These are phyloP conservation scores for Davidsoniella neocaledoniae DNA, from an alignment of 2,329 filamentous ascomycete species.

Conservation along the genomic window DNA sequence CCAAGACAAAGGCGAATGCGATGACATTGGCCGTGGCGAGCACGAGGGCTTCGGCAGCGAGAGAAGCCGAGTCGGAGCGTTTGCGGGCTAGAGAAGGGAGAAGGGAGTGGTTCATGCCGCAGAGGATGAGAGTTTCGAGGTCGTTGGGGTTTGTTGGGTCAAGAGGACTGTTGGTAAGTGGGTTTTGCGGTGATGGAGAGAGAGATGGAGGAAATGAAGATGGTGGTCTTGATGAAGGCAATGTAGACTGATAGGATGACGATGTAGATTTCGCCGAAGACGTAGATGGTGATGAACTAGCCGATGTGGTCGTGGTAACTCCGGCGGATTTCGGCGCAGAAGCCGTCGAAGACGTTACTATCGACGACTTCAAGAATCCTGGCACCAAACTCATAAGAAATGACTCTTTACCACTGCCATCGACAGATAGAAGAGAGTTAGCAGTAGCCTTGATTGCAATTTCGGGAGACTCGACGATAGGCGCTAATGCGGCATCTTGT, in stretches of 20 bases:
- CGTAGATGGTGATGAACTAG: too few species aligned
- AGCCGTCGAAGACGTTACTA: too few species aligned
- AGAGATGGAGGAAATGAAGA: not conserved
- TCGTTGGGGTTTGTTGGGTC: conserved; percentile 12
- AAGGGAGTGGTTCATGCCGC: conserved; percentile 16
- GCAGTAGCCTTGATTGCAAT: not conserved
- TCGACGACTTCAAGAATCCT: too few species aligned
- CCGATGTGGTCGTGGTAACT: too few species aligned
- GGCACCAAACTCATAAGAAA: too few species aligned
- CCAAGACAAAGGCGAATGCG: conserved; percentile 55
- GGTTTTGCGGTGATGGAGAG: not conserved
- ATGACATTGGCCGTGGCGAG: conserved; percentile 76
- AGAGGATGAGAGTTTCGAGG: conserved; percentile 19
- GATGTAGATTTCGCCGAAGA: too few species aligned
- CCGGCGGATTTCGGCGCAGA: too few species aligned
- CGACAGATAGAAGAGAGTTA: too few species aligned
- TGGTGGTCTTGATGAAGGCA: not conserved
- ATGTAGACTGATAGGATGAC: not conserved
- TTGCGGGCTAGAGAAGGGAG: conserved; percentile 7
- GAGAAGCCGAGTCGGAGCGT: conserved; percentile 44
- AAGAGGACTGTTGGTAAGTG: conserved; percentile 11
- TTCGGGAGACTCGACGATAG: not conserved
- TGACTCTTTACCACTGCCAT: too few species aligned
- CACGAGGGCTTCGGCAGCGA: conserved; percentile 70
- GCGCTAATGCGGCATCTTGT: not conserved